Conservation (phyloP, 306 rosid species). For the Erythrophleum fordii region DNA sequence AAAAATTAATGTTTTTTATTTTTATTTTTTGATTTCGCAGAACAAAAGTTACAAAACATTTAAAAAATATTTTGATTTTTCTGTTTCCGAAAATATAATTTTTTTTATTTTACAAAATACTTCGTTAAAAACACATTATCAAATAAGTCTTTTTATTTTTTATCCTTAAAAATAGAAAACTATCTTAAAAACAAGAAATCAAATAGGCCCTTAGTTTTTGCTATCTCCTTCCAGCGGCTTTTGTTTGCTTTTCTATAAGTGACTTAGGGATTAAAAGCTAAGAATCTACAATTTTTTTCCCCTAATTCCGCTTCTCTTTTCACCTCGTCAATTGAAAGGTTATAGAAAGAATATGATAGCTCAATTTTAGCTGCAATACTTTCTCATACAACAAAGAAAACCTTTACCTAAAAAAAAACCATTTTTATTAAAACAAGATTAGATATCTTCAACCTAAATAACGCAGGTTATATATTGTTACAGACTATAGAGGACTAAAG, state of each 20-base stretch:
- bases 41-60: no score
- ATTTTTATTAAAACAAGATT: constrained; percentile 14
- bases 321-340: constrained; percentile 70
- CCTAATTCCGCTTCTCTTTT: constrained; percentile 87
- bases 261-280: constrained; percentile 90
- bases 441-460: constrained; percentile 24
- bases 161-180: no score
- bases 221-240: constrained; percentile 69
- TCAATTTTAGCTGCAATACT: constrained; percentile 81
- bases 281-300: constrained; percentile 87
- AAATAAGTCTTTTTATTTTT: no score
- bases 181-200: no score
- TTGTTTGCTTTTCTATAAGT: constrained; percentile 86
- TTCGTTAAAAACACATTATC: no score
- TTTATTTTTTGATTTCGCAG: no score
- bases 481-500: background rate
- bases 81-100: no score
- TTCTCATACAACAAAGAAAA: constrained; percentile 93
- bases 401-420: constrained; percentile 61
- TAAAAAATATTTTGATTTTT: no score
- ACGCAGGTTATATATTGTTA: background rate
- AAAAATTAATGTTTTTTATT: no score
- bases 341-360: constrained; percentile 87
- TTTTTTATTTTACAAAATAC: no score
- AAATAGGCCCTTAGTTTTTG: no score